Conservation (phyloP, 78 protist genomes). For the Guillardia theta region DNA sequence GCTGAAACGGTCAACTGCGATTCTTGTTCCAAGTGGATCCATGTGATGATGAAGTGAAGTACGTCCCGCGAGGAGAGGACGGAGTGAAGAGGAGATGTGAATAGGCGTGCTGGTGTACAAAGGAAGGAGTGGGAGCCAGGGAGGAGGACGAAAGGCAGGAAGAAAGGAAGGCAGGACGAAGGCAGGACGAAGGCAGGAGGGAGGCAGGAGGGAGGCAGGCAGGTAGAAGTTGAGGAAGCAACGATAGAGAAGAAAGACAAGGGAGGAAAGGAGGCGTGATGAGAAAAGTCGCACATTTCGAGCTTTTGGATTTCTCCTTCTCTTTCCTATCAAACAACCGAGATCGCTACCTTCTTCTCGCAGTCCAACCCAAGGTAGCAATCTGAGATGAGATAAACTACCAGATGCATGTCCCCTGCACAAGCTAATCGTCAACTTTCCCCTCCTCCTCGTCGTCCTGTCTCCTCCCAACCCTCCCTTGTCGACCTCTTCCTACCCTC, state of each 20-base stretch:
- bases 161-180: neutral
- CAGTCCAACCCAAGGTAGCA: neutral
- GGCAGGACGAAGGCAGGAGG: neutral
- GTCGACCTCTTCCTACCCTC: neutral
- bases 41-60: no score
- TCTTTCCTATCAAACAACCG: neutral
- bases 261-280: neutral
- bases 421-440: neutral
- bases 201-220: neutral
- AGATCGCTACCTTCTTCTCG: neutral
- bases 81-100: neutral
- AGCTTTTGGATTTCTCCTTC: neutral
- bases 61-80: neutral
- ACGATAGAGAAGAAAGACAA: neutral
- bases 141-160: neutral
- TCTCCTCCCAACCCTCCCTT: neutral
- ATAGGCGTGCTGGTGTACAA: neutral
- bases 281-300: neutral
- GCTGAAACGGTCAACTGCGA: neutral
- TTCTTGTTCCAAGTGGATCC: neutral
- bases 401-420: neutral
- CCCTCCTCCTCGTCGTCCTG: neutral
- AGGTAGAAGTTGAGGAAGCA: neutral
- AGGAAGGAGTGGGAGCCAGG: neutral
- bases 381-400: neutral